Conservation (phyloP, 495 filamentous ascomycete genomes). For the Xylaria sp. region DNA sequence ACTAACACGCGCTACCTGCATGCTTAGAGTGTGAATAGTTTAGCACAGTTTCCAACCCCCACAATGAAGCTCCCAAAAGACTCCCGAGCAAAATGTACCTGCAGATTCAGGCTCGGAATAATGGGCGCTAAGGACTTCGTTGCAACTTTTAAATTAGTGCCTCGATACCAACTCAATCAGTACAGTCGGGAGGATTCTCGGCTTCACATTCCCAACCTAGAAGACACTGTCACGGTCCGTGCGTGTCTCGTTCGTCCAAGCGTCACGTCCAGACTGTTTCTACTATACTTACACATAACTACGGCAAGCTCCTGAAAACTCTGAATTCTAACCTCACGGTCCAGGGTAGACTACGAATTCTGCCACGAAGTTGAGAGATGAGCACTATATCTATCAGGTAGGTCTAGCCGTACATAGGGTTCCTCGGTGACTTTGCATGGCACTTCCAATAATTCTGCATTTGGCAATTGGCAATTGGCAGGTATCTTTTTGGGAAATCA, state of each 20-base stretch:
- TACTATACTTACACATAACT: neutral
- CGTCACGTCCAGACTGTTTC: neutral
- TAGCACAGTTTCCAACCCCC: neutral
- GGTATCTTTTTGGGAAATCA: too few species aligned
- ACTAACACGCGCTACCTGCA: too few species aligned
- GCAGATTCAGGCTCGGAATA: neutral
- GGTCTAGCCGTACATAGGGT: neutral
- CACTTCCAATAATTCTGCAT: neutral
- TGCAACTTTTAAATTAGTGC: neutral
- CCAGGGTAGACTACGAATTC: too few species aligned
- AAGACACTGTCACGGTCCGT: neutral
- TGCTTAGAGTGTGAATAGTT: too few species aligned
- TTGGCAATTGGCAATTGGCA: neutral
- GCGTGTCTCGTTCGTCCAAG: neutral
- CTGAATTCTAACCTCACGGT: neutral
- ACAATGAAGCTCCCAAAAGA: neutral
- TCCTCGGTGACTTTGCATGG: neutral
- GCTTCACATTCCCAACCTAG: neutral
- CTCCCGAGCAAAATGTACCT: neutral
- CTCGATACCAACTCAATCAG: neutral
- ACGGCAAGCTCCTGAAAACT: neutral
- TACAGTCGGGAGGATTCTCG: neutral
- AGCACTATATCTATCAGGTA: too few species aligned
- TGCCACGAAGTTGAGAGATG: too few species aligned
- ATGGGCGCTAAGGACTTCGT: neutral